Evolutionary conservation across 2,329 filamentous ascomycete species (phyloP).

Genomic region (Sporothrix mexicana): DNA sequence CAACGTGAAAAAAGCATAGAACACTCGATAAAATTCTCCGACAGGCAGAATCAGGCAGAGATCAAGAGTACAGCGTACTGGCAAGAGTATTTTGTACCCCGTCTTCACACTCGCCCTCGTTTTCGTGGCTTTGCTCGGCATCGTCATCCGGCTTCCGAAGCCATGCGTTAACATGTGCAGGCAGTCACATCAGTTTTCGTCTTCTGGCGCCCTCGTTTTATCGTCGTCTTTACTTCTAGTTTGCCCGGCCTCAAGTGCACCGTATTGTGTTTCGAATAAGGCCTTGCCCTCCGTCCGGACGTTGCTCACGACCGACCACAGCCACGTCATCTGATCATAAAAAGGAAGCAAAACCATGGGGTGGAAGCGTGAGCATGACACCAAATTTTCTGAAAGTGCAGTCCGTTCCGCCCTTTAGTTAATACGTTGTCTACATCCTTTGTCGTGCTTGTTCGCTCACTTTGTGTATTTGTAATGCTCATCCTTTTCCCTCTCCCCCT

Average conservation of each 20-base stretch:
- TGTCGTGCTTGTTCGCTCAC: background rate
- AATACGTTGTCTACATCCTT: background rate
- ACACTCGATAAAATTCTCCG: background rate
- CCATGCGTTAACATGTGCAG: background rate
- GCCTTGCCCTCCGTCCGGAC: conserved; percentile 9
- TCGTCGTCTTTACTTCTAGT: background rate
- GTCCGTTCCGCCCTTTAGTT: no score
- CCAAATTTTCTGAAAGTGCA: background rate
- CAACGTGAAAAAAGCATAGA: background rate
- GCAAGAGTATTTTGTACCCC: background rate
- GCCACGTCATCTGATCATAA: conserved; percentile 27
- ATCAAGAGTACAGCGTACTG: background rate
- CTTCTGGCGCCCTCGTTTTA: background rate
- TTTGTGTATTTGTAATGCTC: background rate
- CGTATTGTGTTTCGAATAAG: background rate
- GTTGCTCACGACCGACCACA: conserved; percentile 13
- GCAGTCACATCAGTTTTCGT: background rate
- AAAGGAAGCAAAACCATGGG: background rate
- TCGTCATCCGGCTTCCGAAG: background rate
- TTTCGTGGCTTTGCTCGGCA: background rate
- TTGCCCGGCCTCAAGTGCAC: background rate
- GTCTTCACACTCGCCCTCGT: background rate
- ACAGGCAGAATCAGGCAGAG: conserved; percentile 5
- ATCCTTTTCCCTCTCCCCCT: background rate
- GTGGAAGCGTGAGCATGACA: background rate